Evolutionary conservation across 2,329 filamentous ascomycete genomes (phyloP), one percentile per base, ranked within the genome.

Genomic region (Fusarium beomiforme): DNA sequence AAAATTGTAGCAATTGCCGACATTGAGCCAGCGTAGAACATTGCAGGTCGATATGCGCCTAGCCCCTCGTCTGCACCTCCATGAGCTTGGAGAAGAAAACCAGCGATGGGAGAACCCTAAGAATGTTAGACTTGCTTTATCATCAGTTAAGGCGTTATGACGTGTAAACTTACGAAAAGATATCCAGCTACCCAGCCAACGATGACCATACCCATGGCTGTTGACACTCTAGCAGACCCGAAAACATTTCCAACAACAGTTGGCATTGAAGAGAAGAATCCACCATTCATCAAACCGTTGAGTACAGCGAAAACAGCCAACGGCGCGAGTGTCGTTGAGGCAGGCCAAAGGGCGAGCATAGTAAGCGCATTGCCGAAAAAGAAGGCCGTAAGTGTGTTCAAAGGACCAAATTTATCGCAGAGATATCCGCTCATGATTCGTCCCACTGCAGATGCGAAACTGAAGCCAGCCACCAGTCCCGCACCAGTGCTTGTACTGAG

Each of bases 241-340:
- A 90, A 90, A 0, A 89, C 84, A 69, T 85, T 88, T 0, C 86
- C 85, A 1, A 91, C 86, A 4, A 89, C 88, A 0, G 89, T 90
- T 0, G 89, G 89, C 83, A 91, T 89, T 0, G 86, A 87, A 2
- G 86, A 85, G 73, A 91, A 91, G 80, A 91, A 91, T 0, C 86
- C 88, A 1, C 89, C 89, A 71, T 90, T 91, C 8, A 86, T 84
- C 39, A 85, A 79, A 0, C 89, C 89, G 68, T 90, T 91, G 24
- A 91, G 79, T 9, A 90, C 80, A 12, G 87, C 87, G 73, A 91
- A 91, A 0, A 85, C 77, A 19, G 87, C 79, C 31, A 91, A 75
- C 0, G 88, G 87, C 0, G 80, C 86, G 3, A 91, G 76, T 0
- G 85, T 85, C 12, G 81, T 85, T 3, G 87, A 88, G 0, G 88